Evolutionary conservation across 208 protist genomes (phyloP), one percentile per base, ranked within the genome.

Genomic region (Trypanosoma avium): DNA sequence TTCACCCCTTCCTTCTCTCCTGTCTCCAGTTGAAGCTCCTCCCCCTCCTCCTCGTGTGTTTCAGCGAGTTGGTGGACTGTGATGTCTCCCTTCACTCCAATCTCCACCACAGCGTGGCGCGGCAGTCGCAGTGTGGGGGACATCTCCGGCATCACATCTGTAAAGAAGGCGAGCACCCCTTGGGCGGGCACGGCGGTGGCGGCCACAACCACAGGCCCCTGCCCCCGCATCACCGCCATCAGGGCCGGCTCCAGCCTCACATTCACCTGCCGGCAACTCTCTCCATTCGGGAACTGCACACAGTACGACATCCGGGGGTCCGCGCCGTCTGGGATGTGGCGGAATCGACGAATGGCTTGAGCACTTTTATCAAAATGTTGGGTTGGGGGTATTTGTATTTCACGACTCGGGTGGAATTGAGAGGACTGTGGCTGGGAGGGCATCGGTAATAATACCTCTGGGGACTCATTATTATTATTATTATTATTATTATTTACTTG

Each of bases 181-280:
- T 93, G 77, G 35, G 89, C 86, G 0, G 89, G 82, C 19, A 90
- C 70, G 0, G 73, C 22, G 13, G 89, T 79, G 12, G 86, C 85
- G 3, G 93, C 72, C 10, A 95, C 82, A 63, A 95, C 80, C 12
- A 93, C 84, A 1, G 89, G 82, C 4, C 72, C 84, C 69, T 86
- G 79, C 24, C 83, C 80, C 5, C 89, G 79, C 89, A 93, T 92
- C 22, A 92, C 81, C 15, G 86, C 84, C 89, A 95, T 95, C 36
- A 95, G 40, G 32, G 78, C 89, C 13, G 83, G 81, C 67, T 95
- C 89, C n/a, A 95, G 70, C 4, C 89, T 83, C 45, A 86, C 82
- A 61, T 89, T 92, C 36, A 95, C 84, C 73, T 95, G 89, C 22
- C 86, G 79, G 59, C 67, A 95, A 70, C 83, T 90, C 73, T 95